Conservation (phyloP, 2,329 filamentous ascomycete genomes). For the Arthrobotrys sphaeroides region DNA sequence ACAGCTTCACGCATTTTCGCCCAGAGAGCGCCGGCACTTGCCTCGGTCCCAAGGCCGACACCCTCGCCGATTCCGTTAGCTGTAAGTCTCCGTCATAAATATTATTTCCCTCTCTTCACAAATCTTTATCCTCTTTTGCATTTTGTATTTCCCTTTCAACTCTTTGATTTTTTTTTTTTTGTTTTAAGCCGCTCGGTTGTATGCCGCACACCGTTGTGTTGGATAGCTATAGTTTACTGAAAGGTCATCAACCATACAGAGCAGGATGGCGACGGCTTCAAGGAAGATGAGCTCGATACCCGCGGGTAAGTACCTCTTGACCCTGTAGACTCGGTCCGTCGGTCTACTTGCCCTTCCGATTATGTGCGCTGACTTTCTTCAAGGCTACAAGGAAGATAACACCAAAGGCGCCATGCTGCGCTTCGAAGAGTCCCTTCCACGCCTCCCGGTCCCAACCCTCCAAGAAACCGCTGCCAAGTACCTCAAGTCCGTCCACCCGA, state of each 20-base stretch:
- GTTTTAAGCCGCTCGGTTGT: constrained; percentile 39
- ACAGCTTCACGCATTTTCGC: constrained; percentile 46
- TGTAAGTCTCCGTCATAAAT: constrained; percentile 39
- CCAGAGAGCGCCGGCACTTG: constrained; percentile 49
- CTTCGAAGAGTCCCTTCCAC: constrained; percentile 85
- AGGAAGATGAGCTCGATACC: constrained; percentile 52
- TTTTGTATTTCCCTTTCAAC: constrained; percentile 4
- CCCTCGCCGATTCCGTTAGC: constrained; percentile 42
- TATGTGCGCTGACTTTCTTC: constrained; percentile 26
- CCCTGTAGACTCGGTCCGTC: neutral
- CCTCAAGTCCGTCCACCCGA: constrained; percentile 79
- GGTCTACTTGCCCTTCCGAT: neutral
- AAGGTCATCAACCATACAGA: constrained; percentile 38
- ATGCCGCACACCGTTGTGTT: constrained; percentile 15
- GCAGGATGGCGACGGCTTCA: constrained; percentile 47
- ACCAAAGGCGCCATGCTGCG: constrained; percentile 82
- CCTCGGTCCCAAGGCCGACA: constrained; percentile 49
- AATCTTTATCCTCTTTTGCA: constrained; percentile 10
- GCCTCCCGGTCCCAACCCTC: constrained; percentile 80
- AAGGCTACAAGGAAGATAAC: constrained; percentile 81
- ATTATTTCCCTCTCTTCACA: constrained; percentile 4
- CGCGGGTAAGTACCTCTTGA: constrained; percentile 24
- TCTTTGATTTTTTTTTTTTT: constrained; percentile 6
- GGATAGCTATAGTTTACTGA: constrained; percentile 26
- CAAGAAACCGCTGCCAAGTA: constrained; percentile 84